Base-by-base conservation (phyloP, 23 red algal species). In the Cyanidiococcus yangmingshanensis region DNA sequence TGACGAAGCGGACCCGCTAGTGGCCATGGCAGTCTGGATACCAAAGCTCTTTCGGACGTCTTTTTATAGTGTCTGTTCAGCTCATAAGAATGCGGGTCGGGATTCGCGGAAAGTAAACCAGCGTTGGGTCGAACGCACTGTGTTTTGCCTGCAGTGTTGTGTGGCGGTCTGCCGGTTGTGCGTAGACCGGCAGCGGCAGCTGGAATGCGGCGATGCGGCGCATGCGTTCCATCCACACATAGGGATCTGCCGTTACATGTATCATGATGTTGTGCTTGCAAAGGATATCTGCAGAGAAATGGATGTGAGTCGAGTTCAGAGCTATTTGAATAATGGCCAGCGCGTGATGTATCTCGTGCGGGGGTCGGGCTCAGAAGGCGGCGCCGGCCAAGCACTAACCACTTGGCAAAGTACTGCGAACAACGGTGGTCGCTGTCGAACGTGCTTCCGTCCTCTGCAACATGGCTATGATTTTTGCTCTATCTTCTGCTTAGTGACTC, bases 291-390 rank as follows among this genome's bases (percentile, higher is more conserved):
- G 63, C 63, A 25, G 27, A 35, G 63, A 71, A 29, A 71, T 71
- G 63, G 63, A 71, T 30, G 63, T 71, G 63, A 71, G 63, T 35
- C 21, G 27, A 7, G 63, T 71, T 7, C 63, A 71, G 63, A 71
- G 63, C 63, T 71, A 71, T 35, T 71, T 71, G 63, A 71, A 71
- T 29, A 71, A 71, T 71, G 63, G 63, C 12, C 63, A 71, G 63
- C 63, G 63, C 3, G 63, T 71, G 12, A 71, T 71, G 63, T 71
- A 71, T 35, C 21, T 71, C 3, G 63, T 71, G 7, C 63, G 63
- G 3, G 63, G 63, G 12, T 32, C 63, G 63, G 63, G n/a, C 63
- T 25, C n/a, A 12, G 63, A 25, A 12, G 27, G 12, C 12, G 32
- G 63, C 63, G n/a, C 21, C 63, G 63, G 12, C n/a, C 63, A 71